Evolutionary conservation across 2,329 filamentous ascomycete genomes (phyloP).

Genomic region (Aspergillus aculeatinus): DNA sequence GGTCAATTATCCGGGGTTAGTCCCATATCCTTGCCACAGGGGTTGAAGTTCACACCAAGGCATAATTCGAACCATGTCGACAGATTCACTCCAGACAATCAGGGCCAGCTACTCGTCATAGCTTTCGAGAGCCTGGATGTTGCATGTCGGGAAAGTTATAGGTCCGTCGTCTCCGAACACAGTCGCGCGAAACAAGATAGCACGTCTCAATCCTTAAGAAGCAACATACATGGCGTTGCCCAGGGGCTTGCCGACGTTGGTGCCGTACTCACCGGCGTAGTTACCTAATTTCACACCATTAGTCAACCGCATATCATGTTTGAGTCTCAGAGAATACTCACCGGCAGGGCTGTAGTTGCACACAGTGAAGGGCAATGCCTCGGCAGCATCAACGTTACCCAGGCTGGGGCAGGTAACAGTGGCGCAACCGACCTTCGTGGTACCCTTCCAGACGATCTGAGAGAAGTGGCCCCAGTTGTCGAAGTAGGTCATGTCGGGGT

Average conservation of each 20-base stretch:
- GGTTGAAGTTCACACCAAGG: slow-evolving; percentile 1
- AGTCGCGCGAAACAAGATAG: slow-evolving; percentile 4
- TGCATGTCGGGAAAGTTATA: not conserved
- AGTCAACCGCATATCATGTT: slow-evolving; percentile 23
- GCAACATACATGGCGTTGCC: slow-evolving; percentile 38
- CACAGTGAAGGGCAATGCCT: slow-evolving; percentile 69
- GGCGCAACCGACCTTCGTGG: slow-evolving; percentile 63
- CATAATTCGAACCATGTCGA: not conserved
- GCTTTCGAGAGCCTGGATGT: not conserved
- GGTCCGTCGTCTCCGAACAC: slow-evolving; percentile 3
- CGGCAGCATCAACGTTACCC: slow-evolving; percentile 41
- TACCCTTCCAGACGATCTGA: slow-evolving; percentile 69
- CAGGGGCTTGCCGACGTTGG: slow-evolving; percentile 51
- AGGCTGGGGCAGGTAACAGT: slow-evolving; percentile 48
- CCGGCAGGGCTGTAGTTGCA: slow-evolving; percentile 82
- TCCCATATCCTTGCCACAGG: not conserved
- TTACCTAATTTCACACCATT: slow-evolving; percentile 48
- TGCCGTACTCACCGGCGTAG: slow-evolving; percentile 52
- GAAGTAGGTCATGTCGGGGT: slow-evolving; percentile 63
- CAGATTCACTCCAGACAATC: not conserved
- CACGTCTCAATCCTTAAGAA: slow-evolving; percentile 16
- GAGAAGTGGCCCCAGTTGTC: slow-evolving; percentile 71
- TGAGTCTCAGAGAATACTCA: slow-evolving; percentile 44
- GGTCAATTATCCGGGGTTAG: not conserved
- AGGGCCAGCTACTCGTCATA: not conserved